These are phyloP conservation scores for Mortierella alpina DNA, from an alignment of 192 early-diverging fungal species.

Conservation along the genomic window DNA sequence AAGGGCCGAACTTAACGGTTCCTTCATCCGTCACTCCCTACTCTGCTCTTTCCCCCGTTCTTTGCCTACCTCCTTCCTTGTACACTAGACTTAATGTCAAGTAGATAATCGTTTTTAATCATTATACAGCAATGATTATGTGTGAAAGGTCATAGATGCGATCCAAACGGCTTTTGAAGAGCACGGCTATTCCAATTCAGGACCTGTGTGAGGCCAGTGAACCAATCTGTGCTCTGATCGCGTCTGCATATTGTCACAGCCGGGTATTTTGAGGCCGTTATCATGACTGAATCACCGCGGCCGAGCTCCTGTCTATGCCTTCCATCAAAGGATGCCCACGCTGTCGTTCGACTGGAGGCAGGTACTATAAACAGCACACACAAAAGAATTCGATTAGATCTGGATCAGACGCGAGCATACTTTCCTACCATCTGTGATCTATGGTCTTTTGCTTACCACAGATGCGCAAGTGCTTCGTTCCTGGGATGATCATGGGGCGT, in stretches of 20 bases:
- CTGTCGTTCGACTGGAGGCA: conserved; percentile 68
- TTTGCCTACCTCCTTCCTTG: too few species aligned
- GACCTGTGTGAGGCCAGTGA: conserved; percentile 78
- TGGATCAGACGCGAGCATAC: neutral
- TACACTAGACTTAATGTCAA: too few species aligned
- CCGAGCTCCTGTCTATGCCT: conserved; percentile 86
- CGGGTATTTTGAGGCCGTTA: conserved; percentile 87
- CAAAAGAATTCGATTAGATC: neutral
- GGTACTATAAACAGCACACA: conserved; percentile 23
- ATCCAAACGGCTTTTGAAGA: conserved; percentile 81
- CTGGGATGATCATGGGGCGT: conserved; percentile 93
- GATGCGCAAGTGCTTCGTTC: conserved; percentile 83
- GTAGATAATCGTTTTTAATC: too few species aligned
- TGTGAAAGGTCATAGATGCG: conserved; percentile 22
- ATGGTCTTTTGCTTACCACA: conserved; percentile 64
- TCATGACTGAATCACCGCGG: conserved; percentile 82
- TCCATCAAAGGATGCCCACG: conserved; percentile 94
- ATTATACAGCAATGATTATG: neutral
- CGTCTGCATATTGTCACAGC: conserved; percentile 82
- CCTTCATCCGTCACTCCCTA: too few species aligned
- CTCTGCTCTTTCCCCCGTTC: too few species aligned
- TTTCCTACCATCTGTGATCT: conserved; percentile 49
- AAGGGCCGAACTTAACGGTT: too few species aligned
- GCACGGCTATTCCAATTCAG: conserved; percentile 93
- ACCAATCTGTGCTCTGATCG: conserved; percentile 89